Percentiles rank a stretch among this genome's conserved stretches.
Evolutionary conservation across 2,329 filamentous ascomycete genomes (phyloP).

Genomic region (Colletotrichum sp.): DNA sequence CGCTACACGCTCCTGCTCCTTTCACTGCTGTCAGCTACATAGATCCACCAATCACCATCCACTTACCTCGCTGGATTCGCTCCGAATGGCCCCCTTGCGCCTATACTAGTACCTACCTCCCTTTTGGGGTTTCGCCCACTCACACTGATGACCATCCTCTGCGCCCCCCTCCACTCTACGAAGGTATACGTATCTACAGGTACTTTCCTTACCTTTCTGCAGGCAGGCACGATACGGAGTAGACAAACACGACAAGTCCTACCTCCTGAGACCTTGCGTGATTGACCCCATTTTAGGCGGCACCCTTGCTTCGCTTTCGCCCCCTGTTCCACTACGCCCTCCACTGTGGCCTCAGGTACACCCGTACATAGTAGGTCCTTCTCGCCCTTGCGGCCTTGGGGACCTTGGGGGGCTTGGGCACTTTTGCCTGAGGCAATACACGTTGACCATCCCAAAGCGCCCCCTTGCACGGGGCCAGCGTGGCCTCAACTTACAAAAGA

Average conservation of each 20-base stretch:
- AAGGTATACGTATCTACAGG: neutral
- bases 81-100: neutral
- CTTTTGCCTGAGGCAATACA: constrained; percentile 8
- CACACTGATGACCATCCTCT: neutral
- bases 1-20: neutral
- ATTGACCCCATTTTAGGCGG: neutral
- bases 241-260: neutral
- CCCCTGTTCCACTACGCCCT: neutral
- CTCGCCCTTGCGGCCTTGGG: neutral
- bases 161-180: neutral
- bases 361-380: neutral
- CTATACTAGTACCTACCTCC: neutral
- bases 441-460: neutral
- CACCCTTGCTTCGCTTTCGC: neutral
- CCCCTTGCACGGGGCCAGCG: constrained; percentile 14
- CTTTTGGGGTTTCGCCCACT: constrained; percentile 4
- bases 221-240: neutral
- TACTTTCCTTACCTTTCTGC: neutral
- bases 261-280: constrained; percentile 7
- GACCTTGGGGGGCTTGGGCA: neutral
- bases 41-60: constrained; percentile 2
- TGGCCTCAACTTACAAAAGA: constrained; percentile 25
- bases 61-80: neutral
- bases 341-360: neutral
- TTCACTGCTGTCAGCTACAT: neutral